Evolutionary conservation across 441 rosid species (phyloP).

Genomic region (Macaranga tanarius): DNA sequence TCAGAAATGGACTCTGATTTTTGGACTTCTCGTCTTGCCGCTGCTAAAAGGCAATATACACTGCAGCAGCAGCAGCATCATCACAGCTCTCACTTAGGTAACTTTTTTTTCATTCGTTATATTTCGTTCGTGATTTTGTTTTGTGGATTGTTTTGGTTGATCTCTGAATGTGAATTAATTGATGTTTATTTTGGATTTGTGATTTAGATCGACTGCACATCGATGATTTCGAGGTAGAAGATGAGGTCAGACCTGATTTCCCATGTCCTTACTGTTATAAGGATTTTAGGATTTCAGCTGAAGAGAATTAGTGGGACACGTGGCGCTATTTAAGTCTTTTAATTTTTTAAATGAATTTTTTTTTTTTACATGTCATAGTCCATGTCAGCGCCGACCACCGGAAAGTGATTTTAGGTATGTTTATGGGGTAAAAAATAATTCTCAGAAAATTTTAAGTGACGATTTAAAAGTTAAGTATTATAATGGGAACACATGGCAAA

Average conservation of each 20-base stretch:
- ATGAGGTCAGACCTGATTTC: conserved; percentile 51
- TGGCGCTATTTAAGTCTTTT: too few species aligned
- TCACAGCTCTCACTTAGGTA: conserved; percentile 47
- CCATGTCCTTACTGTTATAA: conserved; percentile 61
- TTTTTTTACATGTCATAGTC: too few species aligned
- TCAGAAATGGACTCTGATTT: conserved; percentile 49
- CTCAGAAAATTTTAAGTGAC: too few species aligned
- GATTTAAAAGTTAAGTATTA: too few species aligned
- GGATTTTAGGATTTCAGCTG: too few species aligned
- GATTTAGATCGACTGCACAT: conserved; percentile 47
- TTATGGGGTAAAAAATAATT: too few species aligned
- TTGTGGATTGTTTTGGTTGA: background rate
- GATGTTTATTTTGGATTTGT: background rate
- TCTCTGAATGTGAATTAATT: background rate
- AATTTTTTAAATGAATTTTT: too few species aligned
- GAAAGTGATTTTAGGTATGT: too few species aligned
- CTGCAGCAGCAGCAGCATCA: conserved; percentile 41
- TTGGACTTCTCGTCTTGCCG: conserved; percentile 58
- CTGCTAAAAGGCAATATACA: conserved; percentile 48
- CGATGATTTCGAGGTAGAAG: conserved; percentile 59
- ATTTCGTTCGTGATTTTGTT: background rate
- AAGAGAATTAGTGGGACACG: too few species aligned
- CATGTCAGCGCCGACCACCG: too few species aligned
- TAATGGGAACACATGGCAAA: too few species aligned
- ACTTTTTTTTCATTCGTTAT: background rate